Evolutionary conservation across 2,329 filamentous ascomycete genomes (phyloP), one percentile per base, ranked within the genome.

Genomic region (Cladosporium sphaerospermum): DNA sequence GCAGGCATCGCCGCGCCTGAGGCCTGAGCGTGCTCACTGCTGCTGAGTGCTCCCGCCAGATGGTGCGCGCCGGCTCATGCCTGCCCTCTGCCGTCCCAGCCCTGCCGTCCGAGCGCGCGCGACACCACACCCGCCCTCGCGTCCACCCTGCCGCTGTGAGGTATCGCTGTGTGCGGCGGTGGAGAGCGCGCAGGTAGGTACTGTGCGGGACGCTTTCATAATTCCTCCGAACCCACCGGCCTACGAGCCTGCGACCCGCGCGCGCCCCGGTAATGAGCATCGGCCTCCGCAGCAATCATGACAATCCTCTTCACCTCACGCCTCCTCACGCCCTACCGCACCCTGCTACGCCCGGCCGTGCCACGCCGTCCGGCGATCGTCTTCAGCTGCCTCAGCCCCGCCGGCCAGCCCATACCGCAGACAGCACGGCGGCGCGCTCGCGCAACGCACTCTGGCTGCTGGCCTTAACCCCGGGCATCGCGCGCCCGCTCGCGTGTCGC

Each of bases 311-410:
- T 28, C 23, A 28, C 23, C 4, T 7, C 23, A 28, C 23, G 23
- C 23, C 23, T 28, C 23, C 23, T 28, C 23, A 7, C 23, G 23
- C 23, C 23, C 23, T 28, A 28, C 23, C 5, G 5, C 7, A 28
- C 34, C 34, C 10, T 37, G 34, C 34, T 37, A 37, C n/a, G 34
- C 34, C 34, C 10, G 10, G 34, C 34, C n/a, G n/a, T 37, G 34
- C 34, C n/a, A 37, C n/a, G 34, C 34, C n/a, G n/a, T 37, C 39
- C 18, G 42, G 42, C 32, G 48, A 51, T 51, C 48, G 36, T 51
- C 48, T 44, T 51, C 48, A 51, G 48, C 48, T 51, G 45, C 37
- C 47, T 51, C 48, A 51, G 48, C 48, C 48, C 48, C 48, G 13
- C 11, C 40, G 40, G 23, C 23, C 23, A 28, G 23, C 23, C 23